Percentiles rank a stretch among this genome's conserved stretches.
These are phyloP conservation scores for Aspergillus affinis DNA, from an alignment of 495 filamentous ascomycete species.

Conservation along the genomic window DNA sequence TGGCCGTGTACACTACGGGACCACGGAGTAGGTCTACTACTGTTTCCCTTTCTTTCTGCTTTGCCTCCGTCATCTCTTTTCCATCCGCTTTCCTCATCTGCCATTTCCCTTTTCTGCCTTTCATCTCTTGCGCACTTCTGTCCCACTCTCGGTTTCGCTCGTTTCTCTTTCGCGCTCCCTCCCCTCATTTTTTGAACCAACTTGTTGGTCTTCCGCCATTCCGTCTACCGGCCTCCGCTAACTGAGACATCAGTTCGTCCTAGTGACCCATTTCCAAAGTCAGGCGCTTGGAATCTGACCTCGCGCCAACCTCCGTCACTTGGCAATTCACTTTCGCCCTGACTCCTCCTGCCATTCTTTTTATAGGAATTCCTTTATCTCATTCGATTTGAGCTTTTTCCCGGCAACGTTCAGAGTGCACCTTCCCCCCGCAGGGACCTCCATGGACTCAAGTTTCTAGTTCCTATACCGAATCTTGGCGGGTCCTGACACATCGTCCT, in stretches of 20 bases:
- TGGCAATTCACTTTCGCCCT: conserved; percentile 9
- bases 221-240: neutral
- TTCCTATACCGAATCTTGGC: conserved; percentile 19
- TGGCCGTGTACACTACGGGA: neutral
- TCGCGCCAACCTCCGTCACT: conserved; percentile 13
- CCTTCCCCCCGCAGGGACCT: neutral
- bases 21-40: neutral
- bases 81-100: conserved; percentile 4
- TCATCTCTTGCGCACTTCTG: conserved; percentile 6
- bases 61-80: neutral
- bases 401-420: neutral
- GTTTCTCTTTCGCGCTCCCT: neutral
- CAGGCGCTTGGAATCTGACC: conserved; percentile 23
- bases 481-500: conserved; percentile 19
- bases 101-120: conserved; percentile 1
- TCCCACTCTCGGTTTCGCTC: conserved; percentile 12
- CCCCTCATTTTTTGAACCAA: neutral
- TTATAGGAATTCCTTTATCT: neutral
- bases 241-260: conserved; percentile 20
- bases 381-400: conserved; percentile 3
- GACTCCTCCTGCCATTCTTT: neutral
- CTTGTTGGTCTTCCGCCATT: neutral
- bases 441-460: conserved; percentile 15
- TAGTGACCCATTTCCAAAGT: conserved; percentile 16
- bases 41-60: neutral